A percentile compares a stretch with the other conserved stretches of the same genome.
phyloP scores from a whole-genome alignment of 2,329 filamentous ascomycete genomes.

The Alternaria triticimaculans region DNA sequence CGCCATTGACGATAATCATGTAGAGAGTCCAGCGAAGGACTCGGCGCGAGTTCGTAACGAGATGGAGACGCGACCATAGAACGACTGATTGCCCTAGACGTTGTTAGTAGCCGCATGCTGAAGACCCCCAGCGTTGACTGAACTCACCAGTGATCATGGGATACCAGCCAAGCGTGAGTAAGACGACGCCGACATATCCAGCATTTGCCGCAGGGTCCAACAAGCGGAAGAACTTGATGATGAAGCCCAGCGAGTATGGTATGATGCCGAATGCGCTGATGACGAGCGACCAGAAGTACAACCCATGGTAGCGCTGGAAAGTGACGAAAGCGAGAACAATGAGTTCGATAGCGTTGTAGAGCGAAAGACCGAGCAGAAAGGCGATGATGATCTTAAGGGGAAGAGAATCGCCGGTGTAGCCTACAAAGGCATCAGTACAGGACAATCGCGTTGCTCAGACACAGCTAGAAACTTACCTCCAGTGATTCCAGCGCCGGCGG shows the following conservation, averaged over 20 bases:
- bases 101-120: background rate
- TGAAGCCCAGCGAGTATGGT: constrained; percentile 57
- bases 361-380: constrained; percentile 46
- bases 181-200: constrained; percentile 51
- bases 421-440: constrained; percentile 14
- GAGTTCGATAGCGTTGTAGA: constrained; percentile 55
- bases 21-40: constrained; percentile 59
- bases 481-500: constrained; percentile 41
- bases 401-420: constrained; percentile 42
- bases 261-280: constrained; percentile 54
- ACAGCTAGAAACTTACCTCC: constrained; percentile 27
- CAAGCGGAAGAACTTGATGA: constrained; percentile 52
- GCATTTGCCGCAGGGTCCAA: constrained; percentile 31
- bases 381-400: constrained; percentile 40
- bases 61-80: constrained; percentile 67
- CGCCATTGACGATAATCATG: constrained; percentile 64
- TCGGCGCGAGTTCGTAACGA: constrained; percentile 61
- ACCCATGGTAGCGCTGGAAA: constrained; percentile 55
- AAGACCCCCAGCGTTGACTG: background rate
- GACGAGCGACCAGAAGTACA: constrained; percentile 60
- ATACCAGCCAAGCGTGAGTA: constrained; percentile 63
- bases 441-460: background rate
- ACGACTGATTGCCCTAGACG: constrained; percentile 63
- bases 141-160: constrained; percentile 60
- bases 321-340: constrained; percentile 56